Conservation (phyloP, 1,284 basidiomycete genomes). For the Boletus albobrunnescens region DNA sequence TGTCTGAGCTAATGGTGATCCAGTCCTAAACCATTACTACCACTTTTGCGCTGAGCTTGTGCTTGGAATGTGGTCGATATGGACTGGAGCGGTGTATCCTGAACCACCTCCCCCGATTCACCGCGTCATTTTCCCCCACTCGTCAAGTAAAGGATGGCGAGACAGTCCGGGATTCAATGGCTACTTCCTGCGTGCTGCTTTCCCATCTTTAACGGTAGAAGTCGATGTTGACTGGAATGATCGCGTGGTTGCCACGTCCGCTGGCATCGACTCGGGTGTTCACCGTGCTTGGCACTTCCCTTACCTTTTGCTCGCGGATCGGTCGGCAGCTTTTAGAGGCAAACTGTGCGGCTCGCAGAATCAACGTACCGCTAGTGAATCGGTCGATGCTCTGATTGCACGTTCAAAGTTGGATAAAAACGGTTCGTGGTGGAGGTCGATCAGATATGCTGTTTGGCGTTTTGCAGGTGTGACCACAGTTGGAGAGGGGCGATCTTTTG, state of each 20-base stretch:
- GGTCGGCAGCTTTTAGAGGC: conserved; percentile 71
- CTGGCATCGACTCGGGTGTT: conserved; percentile 5
- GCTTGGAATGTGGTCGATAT: conserved; percentile 69
- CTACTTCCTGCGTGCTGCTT: conserved; percentile 72
- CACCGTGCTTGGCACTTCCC: conserved; percentile 53
- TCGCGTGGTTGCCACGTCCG: conserved; percentile 43
- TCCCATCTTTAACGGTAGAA: conserved; percentile 69
- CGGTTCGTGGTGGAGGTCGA: conserved; percentile 67
- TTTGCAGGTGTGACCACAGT: conserved; percentile 49
- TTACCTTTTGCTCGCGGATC: conserved; percentile 61
- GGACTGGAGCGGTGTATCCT: conserved; percentile 47
- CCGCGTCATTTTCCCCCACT: conserved; percentile 67
- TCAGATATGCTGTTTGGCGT: conserved; percentile 56
- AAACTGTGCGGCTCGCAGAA: conserved; percentile 54
- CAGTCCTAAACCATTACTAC: conserved; percentile 76
- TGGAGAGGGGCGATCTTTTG: conserved; percentile 6
- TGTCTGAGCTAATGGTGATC: conserved; percentile 2
- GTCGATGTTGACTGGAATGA: conserved; percentile 68
- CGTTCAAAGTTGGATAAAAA: conserved; percentile 27
- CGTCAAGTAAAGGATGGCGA: conserved; percentile 58
- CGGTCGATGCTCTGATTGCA: conserved; percentile 39
- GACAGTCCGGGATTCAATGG: conserved; percentile 70
- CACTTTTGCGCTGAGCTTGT: conserved; percentile 78
- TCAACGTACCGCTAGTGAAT: conserved; percentile 66
- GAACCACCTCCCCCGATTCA: conserved; percentile 50